Percentiles rank a stretch among this genome's conserved stretches.
phyloP scores from a whole-genome alignment of 2,329 filamentous ascomycete genomes.

The Aspergillus persii region DNA sequence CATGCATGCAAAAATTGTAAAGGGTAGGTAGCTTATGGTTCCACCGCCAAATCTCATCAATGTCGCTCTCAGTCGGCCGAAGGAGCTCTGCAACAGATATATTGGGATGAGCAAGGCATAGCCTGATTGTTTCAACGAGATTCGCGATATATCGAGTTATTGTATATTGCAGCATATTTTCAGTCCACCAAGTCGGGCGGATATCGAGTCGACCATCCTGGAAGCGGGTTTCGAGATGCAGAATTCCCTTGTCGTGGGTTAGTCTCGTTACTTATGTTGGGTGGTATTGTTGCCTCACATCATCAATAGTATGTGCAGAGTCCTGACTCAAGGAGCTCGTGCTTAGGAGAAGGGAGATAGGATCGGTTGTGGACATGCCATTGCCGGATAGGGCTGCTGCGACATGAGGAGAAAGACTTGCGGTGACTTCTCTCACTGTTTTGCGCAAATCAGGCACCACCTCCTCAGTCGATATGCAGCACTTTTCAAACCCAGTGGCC shows the following conservation, averaged over 20 bases:
- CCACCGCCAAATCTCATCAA: conserved; percentile 49
- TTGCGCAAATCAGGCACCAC: conserved; percentile 34
- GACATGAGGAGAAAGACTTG: conserved; percentile 29
- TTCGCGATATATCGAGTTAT: conserved; percentile 44
- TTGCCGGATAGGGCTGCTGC: conserved; percentile 5
- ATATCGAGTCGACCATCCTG: conserved; percentile 31
- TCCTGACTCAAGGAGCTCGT: conserved; percentile 19
- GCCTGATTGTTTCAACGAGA: conserved; percentile 41
- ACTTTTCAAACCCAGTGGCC: conserved; percentile 10
- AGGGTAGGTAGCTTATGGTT: conserved; percentile 46
- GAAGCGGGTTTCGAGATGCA: conserved; percentile 35
- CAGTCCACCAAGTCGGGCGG: conserved; percentile 42
- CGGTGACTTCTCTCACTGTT: conserved; percentile 26
- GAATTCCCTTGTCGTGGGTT: conserved; percentile 23
- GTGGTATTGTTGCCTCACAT: conserved; percentile 14
- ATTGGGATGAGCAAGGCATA: conserved; percentile 31
- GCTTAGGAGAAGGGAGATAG: conserved; percentile 24
- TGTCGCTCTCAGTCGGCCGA: conserved; percentile 35
- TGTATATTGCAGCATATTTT: conserved; percentile 45
- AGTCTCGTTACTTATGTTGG: neutral
- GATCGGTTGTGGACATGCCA: neutral
- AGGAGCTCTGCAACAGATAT: conserved; percentile 33
- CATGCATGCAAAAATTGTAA: conserved; percentile 48
- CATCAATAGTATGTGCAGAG: conserved; percentile 19
- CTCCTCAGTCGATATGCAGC: conserved; percentile 29